Evolutionary conservation across 2,329 filamentous ascomycete species (phyloP).

Genomic region (Calonectria crousiana): DNA sequence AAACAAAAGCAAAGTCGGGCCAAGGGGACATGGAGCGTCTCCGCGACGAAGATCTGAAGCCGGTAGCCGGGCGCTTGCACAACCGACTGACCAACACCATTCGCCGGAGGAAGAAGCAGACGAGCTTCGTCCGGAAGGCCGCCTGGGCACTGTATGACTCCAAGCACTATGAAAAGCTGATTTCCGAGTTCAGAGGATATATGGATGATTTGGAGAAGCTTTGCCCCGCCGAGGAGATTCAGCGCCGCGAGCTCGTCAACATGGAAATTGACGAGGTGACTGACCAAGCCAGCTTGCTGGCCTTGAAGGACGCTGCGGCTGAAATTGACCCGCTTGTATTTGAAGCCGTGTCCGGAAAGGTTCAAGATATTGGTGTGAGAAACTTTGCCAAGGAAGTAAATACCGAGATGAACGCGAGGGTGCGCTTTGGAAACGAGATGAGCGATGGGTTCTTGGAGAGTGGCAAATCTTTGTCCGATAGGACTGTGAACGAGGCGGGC

Average conservation of each 20-base stretch:
- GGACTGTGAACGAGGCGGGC: conserved; percentile 10
- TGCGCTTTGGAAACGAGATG: conserved; percentile 22
- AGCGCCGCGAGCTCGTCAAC: conserved; percentile 28
- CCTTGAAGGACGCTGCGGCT: conserved; percentile 26
- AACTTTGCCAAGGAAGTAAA: conserved; percentile 16
- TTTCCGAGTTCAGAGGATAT: conserved; percentile 36
- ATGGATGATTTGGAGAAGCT: conserved; percentile 44
- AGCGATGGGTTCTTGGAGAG: background rate
- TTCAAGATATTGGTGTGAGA: background rate
- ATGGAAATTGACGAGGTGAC: conserved; percentile 40
- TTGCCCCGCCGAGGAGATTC: conserved; percentile 30
- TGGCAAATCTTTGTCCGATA: background rate
- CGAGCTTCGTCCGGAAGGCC: conserved; percentile 15
- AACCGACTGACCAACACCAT: background rate
- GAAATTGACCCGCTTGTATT: conserved; percentile 11
- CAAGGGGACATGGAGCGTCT: background rate
- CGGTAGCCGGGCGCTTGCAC: background rate
- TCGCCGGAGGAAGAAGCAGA: background rate
- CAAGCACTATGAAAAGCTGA: conserved; percentile 35
- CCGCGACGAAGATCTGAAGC: background rate
- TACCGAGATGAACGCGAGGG: background rate
- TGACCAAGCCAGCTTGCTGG: conserved; percentile 37
- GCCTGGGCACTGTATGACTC: conserved; percentile 23
- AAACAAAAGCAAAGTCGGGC: conserved; percentile 10
- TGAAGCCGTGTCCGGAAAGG: conserved; percentile 17